Percentiles rank a stretch among this genome's conserved stretches.
phyloP scores from a whole-genome alignment of 345 rosid species.

The Brassica juncea region DNA sequence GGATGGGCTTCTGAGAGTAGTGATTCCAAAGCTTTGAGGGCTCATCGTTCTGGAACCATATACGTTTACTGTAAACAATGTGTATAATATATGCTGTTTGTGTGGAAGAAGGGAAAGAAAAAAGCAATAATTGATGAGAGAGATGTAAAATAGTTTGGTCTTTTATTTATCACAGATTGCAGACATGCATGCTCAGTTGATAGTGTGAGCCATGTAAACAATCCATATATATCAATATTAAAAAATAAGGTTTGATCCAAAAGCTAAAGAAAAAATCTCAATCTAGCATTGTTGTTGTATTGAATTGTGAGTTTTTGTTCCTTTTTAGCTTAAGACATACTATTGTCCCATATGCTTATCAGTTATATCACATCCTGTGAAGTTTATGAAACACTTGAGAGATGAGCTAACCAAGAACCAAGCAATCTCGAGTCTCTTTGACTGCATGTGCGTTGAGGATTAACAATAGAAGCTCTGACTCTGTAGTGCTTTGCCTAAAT shows the following conservation, averaged over 20 bases:
- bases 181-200: constrained; percentile 19
- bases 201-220: constrained; percentile 31
- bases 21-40: constrained; percentile 61
- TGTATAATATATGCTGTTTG: constrained; percentile 18
- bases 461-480: background rate
- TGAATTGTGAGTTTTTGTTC: too few species aligned
- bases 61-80: background rate
- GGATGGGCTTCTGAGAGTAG: constrained; percentile 33
- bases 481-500: background rate
- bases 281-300: constrained; percentile 7
- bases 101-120: constrained; percentile 1
- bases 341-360: too few species aligned
- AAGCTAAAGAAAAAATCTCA: background rate
- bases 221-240: background rate
- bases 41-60: constrained; percentile 13
- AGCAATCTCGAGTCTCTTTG: too few species aligned
- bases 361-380: too few species aligned
- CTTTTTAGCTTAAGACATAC: too few species aligned
- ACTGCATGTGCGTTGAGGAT: too few species aligned
- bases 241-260: constrained; percentile 6
- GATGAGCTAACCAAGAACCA: too few species aligned
- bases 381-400: too few species aligned
- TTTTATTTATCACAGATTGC: constrained; percentile 18
- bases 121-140: constrained; percentile 1
- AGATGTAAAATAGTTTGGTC: constrained; percentile 31